Base-by-base conservation (phyloP, 1,139 yeast genomes). In the Zhuliangozyma parablackwelliae region DNA sequence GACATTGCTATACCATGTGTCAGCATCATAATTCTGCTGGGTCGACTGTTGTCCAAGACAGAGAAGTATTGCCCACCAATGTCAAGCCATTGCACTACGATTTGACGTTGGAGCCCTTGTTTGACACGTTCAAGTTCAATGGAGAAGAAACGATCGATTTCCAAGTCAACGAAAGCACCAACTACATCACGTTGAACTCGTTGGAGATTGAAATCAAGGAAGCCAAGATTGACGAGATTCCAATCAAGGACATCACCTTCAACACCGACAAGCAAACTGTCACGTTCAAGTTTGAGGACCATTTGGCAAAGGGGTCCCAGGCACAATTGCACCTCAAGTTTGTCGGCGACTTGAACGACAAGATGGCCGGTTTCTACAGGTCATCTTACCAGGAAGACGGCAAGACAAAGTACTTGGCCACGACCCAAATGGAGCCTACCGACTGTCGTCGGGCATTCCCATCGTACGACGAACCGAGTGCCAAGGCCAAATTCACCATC, bases 381-480 rank as follows among this genome's bases (percentile, higher is more conserved):
- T 84, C 95, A 6, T 64, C 76, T 32, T 87, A 86, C 58, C 62
- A 65, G 46, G 73, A 68, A 42, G 73, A 78, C 45, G 88, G 85
- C n/a, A 67, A 69, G 37, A 75, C 75, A 26, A 76, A 79, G 49
- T 74, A 74, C 49, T 75, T 86, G 72, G 80, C 87, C 26, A 80
- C 94, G 30, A 86, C 96, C 8, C 96, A 88, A 61, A 83, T 88
- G 69, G 96, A 88, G 61, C 82, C 95, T 23, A 83, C 94, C 11
- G 95, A 86, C 56, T 90, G 95, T 46, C 78, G 96, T 52, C 74
- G 90, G 48, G 95, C 96, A 4, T 87, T 88, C 69, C 96, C 96
- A 16, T 86, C 92, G 57, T 80, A 82, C 50, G 96, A 88, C 59
- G 96, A 88, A 58, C 96, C 96, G 10, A 78, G 81, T 37, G 72